Base-by-base conservation (phyloP, 371 early-diverging fungal species). In the Sporodiniella umbellata region DNA sequence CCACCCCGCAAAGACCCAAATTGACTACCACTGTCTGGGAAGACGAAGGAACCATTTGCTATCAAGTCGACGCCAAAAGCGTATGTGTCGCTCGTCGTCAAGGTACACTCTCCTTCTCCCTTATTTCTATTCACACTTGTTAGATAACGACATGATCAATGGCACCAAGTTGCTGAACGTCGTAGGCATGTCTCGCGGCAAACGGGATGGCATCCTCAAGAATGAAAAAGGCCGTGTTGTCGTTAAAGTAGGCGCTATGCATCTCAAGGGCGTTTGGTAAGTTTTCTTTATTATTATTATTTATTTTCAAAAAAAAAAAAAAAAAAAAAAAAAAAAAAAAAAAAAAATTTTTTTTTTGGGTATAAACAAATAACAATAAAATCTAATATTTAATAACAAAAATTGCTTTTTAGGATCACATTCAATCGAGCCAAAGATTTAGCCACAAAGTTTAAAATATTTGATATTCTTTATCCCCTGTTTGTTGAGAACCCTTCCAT, bases 241-340 rank as follows among this genome's bases (percentile, higher is more conserved):
- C 14, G 86, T 92, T 58, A 92, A 92, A 64, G 88, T 87, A 2
- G 93, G 93, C 22, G 85, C 91, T 3, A 91, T 92, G 92, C 87
- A 88, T 58, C 76, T 92, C 33, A 92, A 92, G 60, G 93, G 93
- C 17, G 93, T 92, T 40, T 92, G 93, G 92, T 79, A 70, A 71
- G 69, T 52, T 37, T 23, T 24, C 18, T 38, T 12, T 18, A 31
- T 57, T 1, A 10, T 23, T n/a, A n/a, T n/a, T n/a, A n/a, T n/a
- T n/a, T n/a, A n/a, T n/a, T n/a, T n/a, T n/a, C n/a, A 28, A 28
- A 28, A 4, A 28, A 28, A 28, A 28, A 4, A 28, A 28, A 28
- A 4, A 4, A 28, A 28, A 28, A 28, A 7, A 28, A 28, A 28
- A 4, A 28, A 28, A 28, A 28, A 4, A 28, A 28, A 28, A 4